Evolutionary conservation across 108 stramenopile genomes (phyloP).

Genomic region (Fragilaria radians): DNA sequence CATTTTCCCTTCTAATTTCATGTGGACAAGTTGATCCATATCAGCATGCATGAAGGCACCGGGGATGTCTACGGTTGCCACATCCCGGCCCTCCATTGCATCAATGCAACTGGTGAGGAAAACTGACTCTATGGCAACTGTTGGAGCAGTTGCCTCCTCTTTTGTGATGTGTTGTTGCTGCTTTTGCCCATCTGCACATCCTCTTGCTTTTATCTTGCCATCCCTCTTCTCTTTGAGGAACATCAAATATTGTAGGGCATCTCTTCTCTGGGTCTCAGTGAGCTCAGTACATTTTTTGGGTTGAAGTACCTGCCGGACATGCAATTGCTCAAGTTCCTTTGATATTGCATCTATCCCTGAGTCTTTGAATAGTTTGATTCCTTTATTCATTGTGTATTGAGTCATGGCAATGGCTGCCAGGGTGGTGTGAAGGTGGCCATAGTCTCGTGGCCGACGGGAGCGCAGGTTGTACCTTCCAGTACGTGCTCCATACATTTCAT

Average conservation of each 20-base stretch:
- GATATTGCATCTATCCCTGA: no score
- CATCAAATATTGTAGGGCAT: no score
- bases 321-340: constrained; percentile 3
- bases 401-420: no score
- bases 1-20: constrained; percentile 12
- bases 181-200: no score
- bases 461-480: no score
- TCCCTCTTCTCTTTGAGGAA: no score
- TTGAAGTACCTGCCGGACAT: constrained; percentile 37
- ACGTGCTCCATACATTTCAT: no score
- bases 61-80: constrained; percentile 28
- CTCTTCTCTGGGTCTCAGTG: constrained; percentile 23
- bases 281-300: constrained; percentile 18
- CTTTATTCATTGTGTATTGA: no score
- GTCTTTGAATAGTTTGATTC: no score
- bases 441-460: constrained; percentile 1
- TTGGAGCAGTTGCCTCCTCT: constrained; percentile 30
- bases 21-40: constrained; percentile 10
- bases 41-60: constrained; percentile 33
- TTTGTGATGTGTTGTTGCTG: no score
- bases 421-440: constrained; percentile 2
- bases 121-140: constrained; percentile 20
- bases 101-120: constrained; percentile 25
- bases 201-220: no score
- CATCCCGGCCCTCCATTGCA: no score